Evolutionary conservation across 768 basidiomycete genomes (phyloP).

Genomic region (Trametes gibbosa): DNA sequence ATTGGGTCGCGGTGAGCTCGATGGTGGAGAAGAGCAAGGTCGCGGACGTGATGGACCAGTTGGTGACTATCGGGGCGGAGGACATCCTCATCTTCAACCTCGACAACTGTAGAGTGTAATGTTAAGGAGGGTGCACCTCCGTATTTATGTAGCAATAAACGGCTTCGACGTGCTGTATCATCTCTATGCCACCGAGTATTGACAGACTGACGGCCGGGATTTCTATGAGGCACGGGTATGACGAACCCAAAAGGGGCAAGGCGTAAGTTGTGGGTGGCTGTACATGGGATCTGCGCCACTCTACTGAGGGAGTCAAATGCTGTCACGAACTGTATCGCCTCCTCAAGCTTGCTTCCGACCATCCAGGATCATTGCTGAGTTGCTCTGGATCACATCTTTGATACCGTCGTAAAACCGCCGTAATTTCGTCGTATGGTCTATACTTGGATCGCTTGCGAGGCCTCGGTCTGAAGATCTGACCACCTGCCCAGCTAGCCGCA

Average conservation of each 20-base stretch:
- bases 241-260: slow-evolving; percentile 1
- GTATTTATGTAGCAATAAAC: neutral
- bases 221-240: neutral
- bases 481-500: neutral
- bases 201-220: neutral
- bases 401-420: slow-evolving; percentile 13
- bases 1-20: slow-evolving; percentile 88
- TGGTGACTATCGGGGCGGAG: slow-evolving; percentile 81
- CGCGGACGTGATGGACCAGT: slow-evolving; percentile 85
- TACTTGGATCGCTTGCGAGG: neutral
- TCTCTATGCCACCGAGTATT: neutral
- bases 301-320: too few relatives aligned
- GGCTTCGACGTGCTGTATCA: neutral
- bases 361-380: too few relatives aligned
- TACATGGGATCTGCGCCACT: slow-evolving; percentile 6
- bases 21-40: slow-evolving; percentile 86
- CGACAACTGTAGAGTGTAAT: slow-evolving; percentile 87
- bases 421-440: slow-evolving; percentile 3
- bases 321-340: neutral
- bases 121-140: neutral
- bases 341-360: too few relatives aligned
- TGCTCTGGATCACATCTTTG: neutral
- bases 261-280: slow-evolving; percentile 11
- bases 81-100: slow-evolving; percentile 89
- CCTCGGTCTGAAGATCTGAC: neutral